phyloP scores from a whole-genome alignment of 2,329 filamentous ascomycete genomes.

The Fusarium luffae region DNA sequence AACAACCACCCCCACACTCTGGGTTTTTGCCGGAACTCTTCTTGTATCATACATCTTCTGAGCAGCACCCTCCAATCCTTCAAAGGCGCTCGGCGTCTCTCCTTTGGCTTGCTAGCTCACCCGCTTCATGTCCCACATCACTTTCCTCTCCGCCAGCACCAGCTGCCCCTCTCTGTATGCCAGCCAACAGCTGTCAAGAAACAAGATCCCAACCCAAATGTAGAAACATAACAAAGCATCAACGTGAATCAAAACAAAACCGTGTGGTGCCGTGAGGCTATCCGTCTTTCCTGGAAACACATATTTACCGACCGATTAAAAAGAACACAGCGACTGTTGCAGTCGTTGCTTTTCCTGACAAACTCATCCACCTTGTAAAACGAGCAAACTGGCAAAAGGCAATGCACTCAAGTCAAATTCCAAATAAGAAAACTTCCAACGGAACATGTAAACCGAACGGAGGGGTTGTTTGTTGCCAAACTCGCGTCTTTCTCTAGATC shows the following conservation, averaged over 20 bases:
- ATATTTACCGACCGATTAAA: slow-evolving; percentile 45
- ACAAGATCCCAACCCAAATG: slow-evolving; percentile 23
- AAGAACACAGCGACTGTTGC: slow-evolving; percentile 30
- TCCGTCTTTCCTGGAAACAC: slow-evolving; percentile 52
- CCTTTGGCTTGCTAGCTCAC: not conserved
- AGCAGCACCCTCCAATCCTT: not conserved
- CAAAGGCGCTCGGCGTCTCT: slow-evolving; percentile 2
- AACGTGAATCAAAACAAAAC: slow-evolving; percentile 42
- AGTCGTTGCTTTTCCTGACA: slow-evolving; percentile 34
- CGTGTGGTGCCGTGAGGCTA: slow-evolving; percentile 54
- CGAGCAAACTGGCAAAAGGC: slow-evolving; percentile 19
- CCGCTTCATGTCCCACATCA: not conserved
- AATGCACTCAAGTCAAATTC: slow-evolving; percentile 29
- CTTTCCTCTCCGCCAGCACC: not conserved
- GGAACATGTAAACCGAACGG: slow-evolving; percentile 32
- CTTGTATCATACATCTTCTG: not conserved
- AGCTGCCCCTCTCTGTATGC: slow-evolving; percentile 5
- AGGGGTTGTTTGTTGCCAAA: slow-evolving; percentile 50
- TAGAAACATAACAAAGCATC: slow-evolving; percentile 35
- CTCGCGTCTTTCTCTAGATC: slow-evolving; percentile 45
- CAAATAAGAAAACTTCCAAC: slow-evolving; percentile 15
- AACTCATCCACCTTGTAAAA: slow-evolving; percentile 25
- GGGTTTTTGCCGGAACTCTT: not conserved
- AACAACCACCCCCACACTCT: slow-evolving; percentile 17
- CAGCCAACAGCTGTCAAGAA: slow-evolving; percentile 8